Conservation (phyloP, 805 yeast species). For the Yarrowia sp. region DNA sequence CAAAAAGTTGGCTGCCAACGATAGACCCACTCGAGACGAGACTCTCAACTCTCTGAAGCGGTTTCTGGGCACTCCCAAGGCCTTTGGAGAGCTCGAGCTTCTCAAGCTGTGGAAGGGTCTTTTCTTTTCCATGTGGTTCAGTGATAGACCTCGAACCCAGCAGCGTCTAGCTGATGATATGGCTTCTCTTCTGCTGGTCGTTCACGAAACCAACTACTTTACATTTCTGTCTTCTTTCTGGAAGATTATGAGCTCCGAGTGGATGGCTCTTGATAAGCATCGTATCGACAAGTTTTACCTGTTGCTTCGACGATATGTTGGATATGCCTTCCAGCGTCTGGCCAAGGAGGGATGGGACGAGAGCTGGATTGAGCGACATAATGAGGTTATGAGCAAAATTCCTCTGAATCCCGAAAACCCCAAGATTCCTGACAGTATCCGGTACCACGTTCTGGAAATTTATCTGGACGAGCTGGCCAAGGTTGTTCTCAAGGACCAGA, state of each 20-base stretch:
- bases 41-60: constrained; percentile 64
- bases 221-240: constrained; percentile 73
- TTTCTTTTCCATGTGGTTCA: constrained; percentile 92
- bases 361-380: constrained; percentile 42
- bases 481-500: constrained; percentile 50
- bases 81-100: constrained; percentile 49
- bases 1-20: constrained; percentile 79
- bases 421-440: constrained; percentile 66
- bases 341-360: constrained; percentile 53
- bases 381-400: constrained; percentile 43
- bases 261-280: constrained; percentile 77
- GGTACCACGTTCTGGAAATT: constrained; percentile 82
- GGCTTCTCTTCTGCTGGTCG: constrained; percentile 47
- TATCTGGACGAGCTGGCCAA: constrained; percentile 79
- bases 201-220: constrained; percentile 43
- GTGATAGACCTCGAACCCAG: constrained; percentile 91
- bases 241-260: constrained; percentile 71
- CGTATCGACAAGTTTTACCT: constrained; percentile 84
- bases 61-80: constrained; percentile 48
- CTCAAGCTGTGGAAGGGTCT: constrained; percentile 96
- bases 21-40: constrained; percentile 66
- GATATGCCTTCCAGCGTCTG: constrained; percentile 60
- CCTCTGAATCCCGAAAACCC: constrained; percentile 49
- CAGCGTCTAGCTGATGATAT: constrained; percentile 73
- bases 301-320: constrained; percentile 71